Conservation (phyloP, 139 green algal species). For the Chlorella sp. region DNA sequence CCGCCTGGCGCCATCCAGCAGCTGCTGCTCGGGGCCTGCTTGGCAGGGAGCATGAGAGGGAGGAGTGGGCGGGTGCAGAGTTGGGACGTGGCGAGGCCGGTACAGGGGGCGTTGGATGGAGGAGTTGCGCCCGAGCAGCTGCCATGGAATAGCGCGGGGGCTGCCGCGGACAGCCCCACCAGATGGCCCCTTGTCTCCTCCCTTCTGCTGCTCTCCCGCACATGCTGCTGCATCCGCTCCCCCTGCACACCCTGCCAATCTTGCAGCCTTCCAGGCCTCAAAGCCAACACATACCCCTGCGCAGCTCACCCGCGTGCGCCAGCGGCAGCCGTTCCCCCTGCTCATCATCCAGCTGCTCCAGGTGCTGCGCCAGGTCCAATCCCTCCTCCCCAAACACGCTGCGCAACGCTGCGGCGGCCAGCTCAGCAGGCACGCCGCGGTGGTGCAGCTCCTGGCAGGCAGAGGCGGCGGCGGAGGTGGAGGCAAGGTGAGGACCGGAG, state of each 20-base stretch:
- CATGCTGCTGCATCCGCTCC: no score
- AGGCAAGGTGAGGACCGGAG: no score
- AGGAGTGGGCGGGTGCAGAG: not conserved
- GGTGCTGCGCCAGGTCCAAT: conserved; percentile 29
- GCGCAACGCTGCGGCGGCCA: conserved; percentile 30
- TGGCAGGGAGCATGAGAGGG: not conserved
- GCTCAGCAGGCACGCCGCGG: conserved; percentile 38
- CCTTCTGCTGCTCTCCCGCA: no score
- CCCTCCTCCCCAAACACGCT: conserved; percentile 50
- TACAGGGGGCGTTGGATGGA: no score
- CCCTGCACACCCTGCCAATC: not conserved
- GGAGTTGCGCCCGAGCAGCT: no score
- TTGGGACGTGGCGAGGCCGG: not conserved
- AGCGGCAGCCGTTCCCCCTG: not conserved
- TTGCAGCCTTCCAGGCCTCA: no score
- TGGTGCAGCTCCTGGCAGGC: conserved; percentile 45
- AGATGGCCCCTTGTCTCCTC: no score
- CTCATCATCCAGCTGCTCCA: conserved; percentile 34
- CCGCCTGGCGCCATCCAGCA: conserved; percentile 46
- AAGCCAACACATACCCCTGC: no score
- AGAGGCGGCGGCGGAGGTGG: no score
- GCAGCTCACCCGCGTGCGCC: not conserved
- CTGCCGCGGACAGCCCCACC: no score
- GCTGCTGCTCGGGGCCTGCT: conserved; percentile 28
- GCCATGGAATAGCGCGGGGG: no score